Evolutionary conservation across 768 basidiomycete genomes (phyloP).

Genomic region (Leucocoprinus birnbaumii): DNA sequence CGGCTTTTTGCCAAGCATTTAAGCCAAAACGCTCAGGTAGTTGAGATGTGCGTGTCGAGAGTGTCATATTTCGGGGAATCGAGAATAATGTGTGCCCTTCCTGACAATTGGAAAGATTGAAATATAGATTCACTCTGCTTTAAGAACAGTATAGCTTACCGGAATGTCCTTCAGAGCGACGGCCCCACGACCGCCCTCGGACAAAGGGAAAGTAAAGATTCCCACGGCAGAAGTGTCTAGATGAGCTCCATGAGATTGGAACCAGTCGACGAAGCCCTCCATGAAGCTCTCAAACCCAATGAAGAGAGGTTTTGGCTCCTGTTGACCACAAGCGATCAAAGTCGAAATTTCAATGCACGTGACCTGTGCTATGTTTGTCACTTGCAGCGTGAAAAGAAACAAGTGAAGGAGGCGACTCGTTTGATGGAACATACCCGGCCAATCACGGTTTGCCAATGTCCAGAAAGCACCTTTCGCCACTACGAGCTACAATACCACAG

Average conservation of each 20-base stretch:
- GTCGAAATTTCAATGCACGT: neutral
- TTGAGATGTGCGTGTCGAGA: constrained; percentile 75
- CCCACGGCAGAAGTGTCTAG: constrained; percentile 48
- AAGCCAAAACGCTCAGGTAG: constrained; percentile 60
- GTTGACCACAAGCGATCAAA: neutral
- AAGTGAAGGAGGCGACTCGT: too few relatives aligned
- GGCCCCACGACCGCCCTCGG: constrained; percentile 68
- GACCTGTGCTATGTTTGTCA: too few relatives aligned
- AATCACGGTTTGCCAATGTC: too few relatives aligned
- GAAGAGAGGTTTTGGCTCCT: too few relatives aligned
- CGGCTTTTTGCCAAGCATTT: constrained; percentile 58
- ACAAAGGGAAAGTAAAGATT: constrained; percentile 40
- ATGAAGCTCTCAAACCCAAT: constrained; percentile 16
- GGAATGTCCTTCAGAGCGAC: constrained; percentile 73
- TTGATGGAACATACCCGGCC: too few relatives aligned
- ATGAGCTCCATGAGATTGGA: constrained; percentile 44
- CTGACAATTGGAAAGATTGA: constrained; percentile 35
- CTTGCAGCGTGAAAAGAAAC: too few relatives aligned
- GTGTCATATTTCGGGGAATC: constrained; percentile 72
- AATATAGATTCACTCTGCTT: neutral
- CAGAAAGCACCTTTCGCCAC: too few relatives aligned
- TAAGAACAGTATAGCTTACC: constrained; percentile 30
- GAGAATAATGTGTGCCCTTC: constrained; percentile 76
- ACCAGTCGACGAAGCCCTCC: constrained; percentile 53
- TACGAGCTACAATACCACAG: too few relatives aligned